These are phyloP conservation scores for Acanthamoeba triangularis DNA, from an alignment of 208 protist species.

Conservation along the genomic window DNA sequence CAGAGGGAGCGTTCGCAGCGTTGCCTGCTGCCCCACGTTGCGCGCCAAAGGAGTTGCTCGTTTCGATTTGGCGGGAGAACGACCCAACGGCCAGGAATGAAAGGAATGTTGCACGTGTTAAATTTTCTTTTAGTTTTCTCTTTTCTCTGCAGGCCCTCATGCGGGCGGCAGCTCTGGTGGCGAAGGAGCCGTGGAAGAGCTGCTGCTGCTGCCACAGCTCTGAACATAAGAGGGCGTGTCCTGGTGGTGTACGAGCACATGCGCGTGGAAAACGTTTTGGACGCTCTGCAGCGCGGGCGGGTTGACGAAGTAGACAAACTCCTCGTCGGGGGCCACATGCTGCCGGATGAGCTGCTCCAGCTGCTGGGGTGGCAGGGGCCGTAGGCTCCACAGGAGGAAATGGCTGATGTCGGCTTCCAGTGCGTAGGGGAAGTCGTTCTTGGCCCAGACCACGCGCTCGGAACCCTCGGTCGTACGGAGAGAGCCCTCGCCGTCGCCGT, in stretches of 20 bases:
- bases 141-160: too few species aligned
- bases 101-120: too few species aligned
- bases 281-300: slow-evolving; percentile 32
- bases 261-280: slow-evolving; percentile 1
- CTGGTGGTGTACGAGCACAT: slow-evolving; percentile 35
- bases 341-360: neutral
- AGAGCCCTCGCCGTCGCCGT: too few species aligned
- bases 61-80: too few species aligned
- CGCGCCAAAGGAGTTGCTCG: too few species aligned
- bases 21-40: too few species aligned
- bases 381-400: slow-evolving; percentile 35
- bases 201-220: neutral
- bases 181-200: too few species aligned
- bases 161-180: too few species aligned
- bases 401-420: slow-evolving; percentile 16
- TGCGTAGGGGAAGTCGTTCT: slow-evolving; percentile 56
- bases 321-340: neutral
- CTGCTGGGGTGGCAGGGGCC: neutral
- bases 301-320: slow-evolving; percentile 42
- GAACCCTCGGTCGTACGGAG: neutral
- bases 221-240: too few species aligned
- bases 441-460: neutral
- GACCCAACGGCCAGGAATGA: too few species aligned
- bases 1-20: too few species aligned
- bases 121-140: too few species aligned